A percentile compares a stretch with the other conserved stretches of the same genome.
These are phyloP conservation scores for Sporisorium reilianum DNA, from an alignment of 1,284 basidiomycete genomes.

Conservation along the genomic window DNA sequence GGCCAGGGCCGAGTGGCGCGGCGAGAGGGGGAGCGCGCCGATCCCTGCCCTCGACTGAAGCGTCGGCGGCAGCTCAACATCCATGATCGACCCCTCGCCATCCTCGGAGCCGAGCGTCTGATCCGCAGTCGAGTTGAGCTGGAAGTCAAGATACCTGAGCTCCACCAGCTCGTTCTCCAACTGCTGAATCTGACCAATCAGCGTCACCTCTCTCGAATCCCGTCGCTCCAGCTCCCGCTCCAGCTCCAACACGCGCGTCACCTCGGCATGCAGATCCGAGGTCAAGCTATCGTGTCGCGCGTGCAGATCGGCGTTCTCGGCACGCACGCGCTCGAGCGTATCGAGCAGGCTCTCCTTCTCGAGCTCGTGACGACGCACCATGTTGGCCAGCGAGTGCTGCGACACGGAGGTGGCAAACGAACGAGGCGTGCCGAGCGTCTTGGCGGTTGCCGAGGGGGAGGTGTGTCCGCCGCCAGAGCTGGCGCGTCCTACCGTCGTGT, in stretches of 20 bases:
- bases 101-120: constrained; percentile 41
- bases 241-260: constrained; percentile 58
- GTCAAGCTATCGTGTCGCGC: constrained; percentile 44
- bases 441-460: constrained; percentile 56
- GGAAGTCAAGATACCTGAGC: constrained; percentile 36
- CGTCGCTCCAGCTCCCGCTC: constrained; percentile 56
- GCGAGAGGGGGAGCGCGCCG: constrained; percentile 10
- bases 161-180: constrained; percentile 48
- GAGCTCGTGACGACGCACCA: constrained; percentile 57
- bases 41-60: constrained; percentile 15
- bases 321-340: constrained; percentile 49
- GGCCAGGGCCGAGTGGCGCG: constrained; percentile 15
- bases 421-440: constrained; percentile 58
- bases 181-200: constrained; percentile 42
- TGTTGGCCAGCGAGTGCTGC: constrained; percentile 43
- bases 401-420: constrained; percentile 47
- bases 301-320: constrained; percentile 44
- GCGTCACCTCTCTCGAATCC: constrained; percentile 40
- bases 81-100: constrained; percentile 46
- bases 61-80: constrained; percentile 29
- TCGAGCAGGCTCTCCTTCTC: constrained; percentile 61
- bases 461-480: constrained; percentile 56
- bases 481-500: constrained; percentile 43
- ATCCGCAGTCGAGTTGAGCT: constrained; percentile 39
- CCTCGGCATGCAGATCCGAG: constrained; percentile 58